Evolutionary conservation across 345 rosid species (phyloP), one percentile per base, ranked within the genome.

Genomic region (Boechera retrofracta): DNA sequence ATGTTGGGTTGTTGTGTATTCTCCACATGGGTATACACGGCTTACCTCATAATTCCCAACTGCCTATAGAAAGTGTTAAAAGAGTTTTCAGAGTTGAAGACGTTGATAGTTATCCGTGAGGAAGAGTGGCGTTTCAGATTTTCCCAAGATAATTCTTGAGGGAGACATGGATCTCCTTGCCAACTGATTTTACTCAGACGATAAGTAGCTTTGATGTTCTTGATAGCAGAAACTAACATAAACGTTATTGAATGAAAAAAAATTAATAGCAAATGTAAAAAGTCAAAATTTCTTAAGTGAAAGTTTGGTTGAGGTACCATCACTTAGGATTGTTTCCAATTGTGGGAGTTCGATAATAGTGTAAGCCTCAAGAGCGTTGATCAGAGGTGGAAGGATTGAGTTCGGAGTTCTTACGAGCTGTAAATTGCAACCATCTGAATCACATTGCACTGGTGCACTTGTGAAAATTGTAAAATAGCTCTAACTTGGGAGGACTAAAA

Each of bases 111-210:
- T 16, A 16, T 16, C 16, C 16, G 16, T 16, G 16, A 16, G 16
- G 16, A 16, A 16, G 16, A 16, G 16, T 16, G 16, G 16, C 16
- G 16, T 16, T 16, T 16, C 16, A 16, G 16, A 16, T 16, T 83
- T 4, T 81, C 72, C 88, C 88, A 85, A 24, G 18, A 13, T 35
- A 62, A 70, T 7, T 4, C 65, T 41, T 38, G 44, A 42, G 84
- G 85, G 53, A 71, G 54, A 53, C 85, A 81, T 6, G 88, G 88
- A 76, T 87, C 90, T 66, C 90, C 90, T 69, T 85, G 85, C 90
- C 85, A 86, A 61, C 66, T 72, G 11, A 56, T 71, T 18, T 60
- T 44, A 57, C 72, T 65, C 55, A 83, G 8, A 8, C 74, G 47
- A 33, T 87, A 87, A 0, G 56, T 29, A n/a, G 78, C 71, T 77